phyloP scores from a whole-genome alignment of 257 asterid genomes.

The Ilex asprella region DNA sequence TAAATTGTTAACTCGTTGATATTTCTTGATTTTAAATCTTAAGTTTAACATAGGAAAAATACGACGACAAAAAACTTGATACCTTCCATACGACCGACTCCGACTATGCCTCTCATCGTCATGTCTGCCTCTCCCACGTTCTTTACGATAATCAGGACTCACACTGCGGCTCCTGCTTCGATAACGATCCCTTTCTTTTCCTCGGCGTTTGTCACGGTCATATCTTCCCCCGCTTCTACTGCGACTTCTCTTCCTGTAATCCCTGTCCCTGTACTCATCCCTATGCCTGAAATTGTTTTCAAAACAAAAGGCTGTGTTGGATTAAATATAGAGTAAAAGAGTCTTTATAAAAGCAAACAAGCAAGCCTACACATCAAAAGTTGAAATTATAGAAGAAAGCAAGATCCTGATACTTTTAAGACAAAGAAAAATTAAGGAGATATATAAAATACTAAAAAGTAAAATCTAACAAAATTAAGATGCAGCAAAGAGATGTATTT shows the following conservation, averaged over 20 bases:
- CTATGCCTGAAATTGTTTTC: conserved; percentile 24
- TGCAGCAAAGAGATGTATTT: too few species aligned
- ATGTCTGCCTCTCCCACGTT: conserved; percentile 71
- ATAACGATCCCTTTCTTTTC: conserved; percentile 55
- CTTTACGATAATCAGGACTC: conserved; percentile 63
- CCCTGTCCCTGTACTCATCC: conserved; percentile 58
- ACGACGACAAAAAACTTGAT: too few species aligned
- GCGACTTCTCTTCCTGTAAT: conserved; percentile 61
- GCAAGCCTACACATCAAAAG: too few species aligned
- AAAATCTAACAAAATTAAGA: too few species aligned
- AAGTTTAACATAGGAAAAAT: too few species aligned
- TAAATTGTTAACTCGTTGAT: too few species aligned
- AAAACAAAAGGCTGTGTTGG: neutral
- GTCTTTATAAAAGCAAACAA: too few species aligned
- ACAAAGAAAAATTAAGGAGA: too few species aligned
- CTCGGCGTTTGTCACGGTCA: conserved; percentile 61
- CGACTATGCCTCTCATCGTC: conserved; percentile 65
- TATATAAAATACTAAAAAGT: too few species aligned
- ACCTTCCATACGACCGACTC: conserved; percentile 76
- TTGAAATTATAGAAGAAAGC: too few species aligned
- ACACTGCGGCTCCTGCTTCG: conserved; percentile 58
- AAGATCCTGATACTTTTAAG: too few species aligned
- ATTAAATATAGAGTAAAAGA: neutral
- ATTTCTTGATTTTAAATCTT: too few species aligned
- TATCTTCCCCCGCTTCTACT: conserved; percentile 67